Evolutionary conservation across 164 flowering plant genomes (phyloP), one percentile per base, ranked within the genome.

Genomic region (Umbilicus rupestris): DNA sequence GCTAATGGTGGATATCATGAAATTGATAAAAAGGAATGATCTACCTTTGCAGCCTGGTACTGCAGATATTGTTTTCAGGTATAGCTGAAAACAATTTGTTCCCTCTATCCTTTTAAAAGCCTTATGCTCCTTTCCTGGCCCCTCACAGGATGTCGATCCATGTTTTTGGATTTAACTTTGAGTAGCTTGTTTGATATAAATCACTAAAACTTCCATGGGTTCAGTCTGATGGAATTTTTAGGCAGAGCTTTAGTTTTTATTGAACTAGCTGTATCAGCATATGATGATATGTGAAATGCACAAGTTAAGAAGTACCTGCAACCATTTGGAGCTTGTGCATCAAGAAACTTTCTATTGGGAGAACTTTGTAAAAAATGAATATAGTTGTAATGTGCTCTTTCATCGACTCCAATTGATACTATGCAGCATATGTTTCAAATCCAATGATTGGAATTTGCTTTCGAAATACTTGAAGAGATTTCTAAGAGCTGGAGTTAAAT

Each of bases 61-160:
- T 15, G 97, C 97, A 46, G 99, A 95, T 80, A 82, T 92, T 66
- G 86, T 92, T 64, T 90, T 88, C 82, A 90, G 97, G 99, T 95
- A 77, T 20, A n/a, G 24, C 11, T 44, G 31, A 52, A 52, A 11
- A 10, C 16, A 24, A 11, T 9, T 26, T 10, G 9, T 0, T 9
- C 9, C 26, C 0, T 52, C 17, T 52, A 52, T 52, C 31, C 4
- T 12, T 65, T 37, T 20, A 20, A 35, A 2, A 19, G 11, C 3
- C 65, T 15, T 22, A 62, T 37, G 14, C 12, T 62, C 24, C 37
- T 33, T 62, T 35, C 37, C 2, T 39, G 7, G 57, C 59, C 17
- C 31, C 3, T 9, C 14, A 10, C 14, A 3, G 1, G 5, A 24
- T 52, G 31, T 1, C 16, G 11, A 8, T 3, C 31, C 30, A 52